These are phyloP conservation scores for Pleurotus sapidus DNA, from an alignment of 768 basidiomycete genomes.

Conservation along the genomic window DNA sequence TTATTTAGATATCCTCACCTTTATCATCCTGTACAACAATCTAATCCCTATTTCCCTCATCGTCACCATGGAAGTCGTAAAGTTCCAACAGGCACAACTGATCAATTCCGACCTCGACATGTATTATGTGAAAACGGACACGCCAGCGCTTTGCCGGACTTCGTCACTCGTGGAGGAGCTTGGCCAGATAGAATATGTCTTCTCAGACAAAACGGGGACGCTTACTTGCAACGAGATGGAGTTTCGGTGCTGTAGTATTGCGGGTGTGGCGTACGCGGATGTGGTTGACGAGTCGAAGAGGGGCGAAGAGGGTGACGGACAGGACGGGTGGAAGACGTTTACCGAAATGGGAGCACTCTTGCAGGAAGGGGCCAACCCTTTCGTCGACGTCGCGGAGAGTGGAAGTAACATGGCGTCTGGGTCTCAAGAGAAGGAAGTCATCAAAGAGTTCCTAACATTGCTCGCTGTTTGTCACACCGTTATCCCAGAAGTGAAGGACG, in stretches of 20 bases:
- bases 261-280: constrained; percentile 86
- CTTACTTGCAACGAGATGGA: constrained; percentile 99
- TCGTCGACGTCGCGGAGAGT: constrained; percentile 43
- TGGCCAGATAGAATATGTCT: constrained; percentile 96
- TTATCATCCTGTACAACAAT: constrained; percentile 99
- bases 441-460: constrained; percentile 74
- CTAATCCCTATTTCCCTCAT: constrained; percentile 98
- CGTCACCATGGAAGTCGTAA: constrained; percentile 99
- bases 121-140: constrained; percentile 95
- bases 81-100: constrained; percentile 94
- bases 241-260: constrained; percentile 87
- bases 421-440: constrained; percentile 47
- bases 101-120: constrained; percentile 99
- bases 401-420: constrained; percentile 23
- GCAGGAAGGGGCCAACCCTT: constrained; percentile 55
- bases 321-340: constrained; percentile 77
- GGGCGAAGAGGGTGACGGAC: constrained; percentile 57
- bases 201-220: constrained; percentile 94
- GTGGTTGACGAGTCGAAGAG: constrained; percentile 84
- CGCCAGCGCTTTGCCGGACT: constrained; percentile 95
- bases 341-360: constrained; percentile 62
- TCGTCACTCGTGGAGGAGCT: constrained; percentile 98
- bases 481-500: constrained; percentile 88
- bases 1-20: constrained; percentile 84
- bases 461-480: constrained; percentile 98